Conservation (phyloP, 2,329 filamentous ascomycete genomes). For the Paraphaeosphaeria sporulosa region DNA sequence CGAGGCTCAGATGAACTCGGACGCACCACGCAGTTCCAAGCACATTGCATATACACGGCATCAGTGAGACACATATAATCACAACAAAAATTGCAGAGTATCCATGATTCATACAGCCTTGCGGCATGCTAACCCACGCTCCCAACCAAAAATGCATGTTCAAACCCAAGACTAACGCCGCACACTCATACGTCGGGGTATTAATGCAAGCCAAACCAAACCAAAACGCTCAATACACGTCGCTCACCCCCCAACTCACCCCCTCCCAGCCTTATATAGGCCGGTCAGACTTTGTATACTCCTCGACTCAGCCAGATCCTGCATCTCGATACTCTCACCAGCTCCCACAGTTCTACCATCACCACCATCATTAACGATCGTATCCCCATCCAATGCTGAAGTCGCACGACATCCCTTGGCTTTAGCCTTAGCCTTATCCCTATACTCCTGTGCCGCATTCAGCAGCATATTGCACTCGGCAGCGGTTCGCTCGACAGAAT, state of each 20-base stretch:
- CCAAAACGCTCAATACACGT: background rate
- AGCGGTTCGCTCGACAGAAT: too few relatives aligned
- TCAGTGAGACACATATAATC: too few relatives aligned
- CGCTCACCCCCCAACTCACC: background rate
- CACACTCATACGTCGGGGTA: constrained; percentile 5
- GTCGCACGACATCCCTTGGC: too few relatives aligned
- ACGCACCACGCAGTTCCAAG: too few relatives aligned
- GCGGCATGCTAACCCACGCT: too few relatives aligned
- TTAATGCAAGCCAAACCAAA: background rate
- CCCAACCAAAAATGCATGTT: too few relatives aligned
- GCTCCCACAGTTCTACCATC: too few relatives aligned
- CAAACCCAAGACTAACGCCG: background rate
- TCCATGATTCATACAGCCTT: too few relatives aligned
- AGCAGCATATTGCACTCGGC: background rate
- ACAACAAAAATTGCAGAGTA: too few relatives aligned
- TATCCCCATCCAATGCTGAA: background rate
- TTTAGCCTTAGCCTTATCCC: too few relatives aligned
- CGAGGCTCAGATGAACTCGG: too few relatives aligned
- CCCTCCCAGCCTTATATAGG: background rate
- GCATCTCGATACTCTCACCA: background rate
- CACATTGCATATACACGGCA: too few relatives aligned
- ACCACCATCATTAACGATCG: background rate
- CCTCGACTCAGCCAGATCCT: background rate
- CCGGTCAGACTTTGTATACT: background rate
- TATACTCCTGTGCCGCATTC: background rate